These are phyloP conservation scores for Tetrahymena elliotti DNA, from an alignment of 73 alveolate genomes.

Conservation along the genomic window DNA sequence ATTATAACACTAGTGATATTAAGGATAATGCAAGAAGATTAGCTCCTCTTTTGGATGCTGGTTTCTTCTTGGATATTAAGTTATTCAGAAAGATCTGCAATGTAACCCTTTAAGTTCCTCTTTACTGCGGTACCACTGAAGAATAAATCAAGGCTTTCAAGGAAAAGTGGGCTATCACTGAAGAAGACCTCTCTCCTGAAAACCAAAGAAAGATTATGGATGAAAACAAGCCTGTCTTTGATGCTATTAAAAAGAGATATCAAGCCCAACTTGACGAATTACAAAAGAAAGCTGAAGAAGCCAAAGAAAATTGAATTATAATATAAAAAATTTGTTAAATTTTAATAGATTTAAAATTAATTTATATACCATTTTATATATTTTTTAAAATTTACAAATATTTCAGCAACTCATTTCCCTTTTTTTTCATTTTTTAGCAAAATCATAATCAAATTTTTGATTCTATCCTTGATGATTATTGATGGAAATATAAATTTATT, in stretches of 20 bases:
- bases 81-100: neutral
- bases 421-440: neutral
- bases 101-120: neutral
- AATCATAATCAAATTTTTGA: neutral
- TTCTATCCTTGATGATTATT: too few species aligned
- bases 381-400: neutral
- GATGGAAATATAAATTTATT: neutral
- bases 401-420: neutral
- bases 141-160: neutral
- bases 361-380: neutral
- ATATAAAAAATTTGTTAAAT: neutral
- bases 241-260: neutral
- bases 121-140: neutral
- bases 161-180: constrained; percentile 1
- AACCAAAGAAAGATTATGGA: neutral
- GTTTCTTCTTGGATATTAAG: neutral
- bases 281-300: neutral
- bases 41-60: constrained; percentile 3
- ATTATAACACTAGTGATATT: neutral
- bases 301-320: neutral
- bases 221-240: neutral
- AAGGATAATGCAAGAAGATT: neutral
- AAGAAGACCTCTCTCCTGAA: neutral
- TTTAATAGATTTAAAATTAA: neutral
- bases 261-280: neutral